Evolutionary conservation across 495 filamentous ascomycete species (phyloP), one percentile per base, ranked within the genome.

Genomic region (Lasiosphaeriaceae sp.): DNA sequence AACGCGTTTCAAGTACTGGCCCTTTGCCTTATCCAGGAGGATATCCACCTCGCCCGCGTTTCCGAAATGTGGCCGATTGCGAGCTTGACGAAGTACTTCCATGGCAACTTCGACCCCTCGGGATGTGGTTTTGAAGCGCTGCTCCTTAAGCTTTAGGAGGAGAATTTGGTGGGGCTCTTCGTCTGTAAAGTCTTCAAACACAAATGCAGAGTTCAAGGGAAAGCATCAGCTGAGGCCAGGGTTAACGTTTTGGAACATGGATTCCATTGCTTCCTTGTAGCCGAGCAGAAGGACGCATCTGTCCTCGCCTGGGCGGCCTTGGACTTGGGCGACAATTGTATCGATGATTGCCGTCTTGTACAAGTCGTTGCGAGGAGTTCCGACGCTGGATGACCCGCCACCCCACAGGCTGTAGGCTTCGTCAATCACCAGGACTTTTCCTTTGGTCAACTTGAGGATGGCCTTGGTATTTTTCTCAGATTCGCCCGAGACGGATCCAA

Each of bases 221-320:
- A 95, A 93, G 7, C 89, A 77, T 49, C 90, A 77, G 3, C 68
- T 71, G 2, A 95, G 76, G 0, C 89, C 90, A 0, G 88, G 87
- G 57, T 95, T 95, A 58, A 86, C 85, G 52, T 88, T 87, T 52
- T 86, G 85, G 58, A 95, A 89, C 89, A 93, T 92, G 2, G 76
- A 66, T 50, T 80, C 77, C 82, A 95, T 89, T 62, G 87, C 72
- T n/a, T 87, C 83, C 59, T 88, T 80, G 68, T 95, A 93, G 0
- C 90, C 90, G 2, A 92, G 74, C 0, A 93, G 73, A 0, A 95
- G 71, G 0, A 94, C 85, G 52, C 89, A 93, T 17, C 86, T 79
- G 67, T 94, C 89, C 31, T 92, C 89, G 0, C 87, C 86, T 0
- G 89, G 86, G 0, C 80, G 78, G 60, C 83, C 88, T 52, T 93